A percentile compares a stretch with the other conserved stretches of the same genome.
Evolutionary conservation across 805 yeast species (phyloP).

Genomic region (Pichia californica): DNA sequence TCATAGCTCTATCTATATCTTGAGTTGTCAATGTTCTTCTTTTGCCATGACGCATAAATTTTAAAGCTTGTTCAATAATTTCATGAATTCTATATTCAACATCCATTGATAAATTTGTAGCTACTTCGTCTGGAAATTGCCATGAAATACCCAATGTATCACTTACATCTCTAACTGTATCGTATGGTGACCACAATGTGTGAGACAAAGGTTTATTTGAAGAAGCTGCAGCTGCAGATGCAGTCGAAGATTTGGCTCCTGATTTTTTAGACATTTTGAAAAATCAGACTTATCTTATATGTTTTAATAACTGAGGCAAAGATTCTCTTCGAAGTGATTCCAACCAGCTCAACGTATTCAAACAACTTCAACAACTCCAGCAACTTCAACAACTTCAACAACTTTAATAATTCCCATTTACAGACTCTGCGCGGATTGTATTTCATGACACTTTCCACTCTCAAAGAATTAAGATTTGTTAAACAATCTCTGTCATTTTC

Average conservation of each 20-base stretch:
- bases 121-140: conserved; percentile 79
- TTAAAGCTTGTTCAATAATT: conserved; percentile 89
- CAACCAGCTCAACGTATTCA: too few species aligned
- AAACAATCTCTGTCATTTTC: too few species aligned
- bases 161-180: conserved; percentile 94
- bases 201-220: conserved; percentile 62
- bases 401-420: too few species aligned
- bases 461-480: too few species aligned
- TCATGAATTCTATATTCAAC: conserved; percentile 97
- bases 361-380: too few species aligned
- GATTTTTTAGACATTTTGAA: conserved; percentile 5
- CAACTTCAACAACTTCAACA: too few species aligned
- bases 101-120: conserved; percentile 95
- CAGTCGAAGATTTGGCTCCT: background rate
- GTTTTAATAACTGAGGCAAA: too few species aligned
- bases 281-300: too few species aligned
- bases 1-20: conserved; percentile 77
- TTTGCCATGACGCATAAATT: conserved; percentile 92
- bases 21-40: conserved; percentile 72
- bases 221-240: background rate
- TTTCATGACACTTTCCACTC: too few species aligned
- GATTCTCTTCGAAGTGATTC: too few species aligned
- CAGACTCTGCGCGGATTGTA: too few species aligned
- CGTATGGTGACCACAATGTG: conserved; percentile 95
- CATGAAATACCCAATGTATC: conserved; percentile 77